A percentile compares a stretch with the other conserved stretches of the same genome.
phyloP scores from a whole-genome alignment of 2,329 filamentous ascomycete species.

The Bipolaris bicolor region DNA sequence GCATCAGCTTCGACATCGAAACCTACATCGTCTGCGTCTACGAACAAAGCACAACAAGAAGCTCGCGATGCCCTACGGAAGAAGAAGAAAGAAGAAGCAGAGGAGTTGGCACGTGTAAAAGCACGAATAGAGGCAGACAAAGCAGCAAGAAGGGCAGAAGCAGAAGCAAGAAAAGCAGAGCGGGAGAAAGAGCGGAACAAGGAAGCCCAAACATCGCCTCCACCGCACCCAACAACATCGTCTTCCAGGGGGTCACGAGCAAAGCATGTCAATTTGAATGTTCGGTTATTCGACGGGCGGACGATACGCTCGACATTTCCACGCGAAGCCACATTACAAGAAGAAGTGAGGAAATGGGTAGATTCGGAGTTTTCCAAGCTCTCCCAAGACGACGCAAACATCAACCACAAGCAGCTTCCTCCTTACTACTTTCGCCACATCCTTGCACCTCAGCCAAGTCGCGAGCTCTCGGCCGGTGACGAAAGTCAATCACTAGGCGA shows the following conservation, averaged over 20 bases:
- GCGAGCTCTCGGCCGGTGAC: conserved; percentile 74
- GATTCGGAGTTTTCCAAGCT: conserved; percentile 54
- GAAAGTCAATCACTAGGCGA: conserved; percentile 72
- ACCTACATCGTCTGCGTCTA: conserved; percentile 38
- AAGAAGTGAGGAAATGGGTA: conserved; percentile 77
- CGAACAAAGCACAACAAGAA: conserved; percentile 47
- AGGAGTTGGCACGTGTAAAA: conserved; percentile 74
- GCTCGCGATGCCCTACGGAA: conserved; percentile 60
- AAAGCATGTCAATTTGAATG: conserved; percentile 62
- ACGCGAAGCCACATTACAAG: conserved; percentile 65
- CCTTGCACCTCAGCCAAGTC: conserved; percentile 76
- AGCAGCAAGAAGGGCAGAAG: conserved; percentile 62
- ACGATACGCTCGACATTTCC: conserved; percentile 77
- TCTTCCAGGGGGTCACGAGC: conserved; percentile 40
- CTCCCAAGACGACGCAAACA: conserved; percentile 29
- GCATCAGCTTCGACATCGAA: conserved; percentile 38
- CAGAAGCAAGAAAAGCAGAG: conserved; percentile 46
- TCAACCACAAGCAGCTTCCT: conserved; percentile 36
- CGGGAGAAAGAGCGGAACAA: conserved; percentile 30
- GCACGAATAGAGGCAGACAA: conserved; percentile 80
- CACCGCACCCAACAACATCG: conserved; percentile 10
- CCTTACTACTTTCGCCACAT: conserved; percentile 88
- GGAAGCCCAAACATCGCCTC: conserved; percentile 9
- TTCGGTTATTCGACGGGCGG: conserved; percentile 83
- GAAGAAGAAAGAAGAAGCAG: conserved; percentile 67